A percentile compares a stretch with the other conserved stretches of the same genome.
Evolutionary conservation across 129 eudicot species (phyloP).

Genomic region (Cynara cardunculus): DNA sequence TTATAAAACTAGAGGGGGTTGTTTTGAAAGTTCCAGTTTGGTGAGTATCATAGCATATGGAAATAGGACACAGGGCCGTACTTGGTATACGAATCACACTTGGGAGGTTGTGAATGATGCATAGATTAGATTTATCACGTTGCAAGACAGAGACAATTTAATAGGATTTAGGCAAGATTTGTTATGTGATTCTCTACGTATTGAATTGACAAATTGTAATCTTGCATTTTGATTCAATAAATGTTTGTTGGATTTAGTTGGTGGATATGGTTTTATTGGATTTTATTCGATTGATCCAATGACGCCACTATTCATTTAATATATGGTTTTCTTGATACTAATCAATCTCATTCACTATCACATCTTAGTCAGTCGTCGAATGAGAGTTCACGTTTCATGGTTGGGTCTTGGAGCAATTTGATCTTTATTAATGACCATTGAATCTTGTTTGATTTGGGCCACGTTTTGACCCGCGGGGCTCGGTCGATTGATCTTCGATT

Average conservation of each 20-base stretch:
- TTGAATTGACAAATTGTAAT: conserved; percentile 10
- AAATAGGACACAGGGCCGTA: conserved; percentile 1
- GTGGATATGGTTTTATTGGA: conserved; percentile 9
- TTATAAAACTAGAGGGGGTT: conserved; percentile 9
- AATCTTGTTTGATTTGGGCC: background rate
- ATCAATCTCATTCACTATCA: background rate
- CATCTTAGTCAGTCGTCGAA: background rate
- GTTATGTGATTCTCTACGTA: conserved; percentile 16
- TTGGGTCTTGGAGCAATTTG: background rate
- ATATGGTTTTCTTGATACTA: background rate
- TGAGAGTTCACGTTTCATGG: background rate
- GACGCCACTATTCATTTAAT: background rate
- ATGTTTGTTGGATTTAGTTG: conserved; percentile 22
- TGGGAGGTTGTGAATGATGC: conserved; percentile 6
- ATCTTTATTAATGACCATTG: background rate
- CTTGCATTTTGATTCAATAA: conserved; percentile 22
- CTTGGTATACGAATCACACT: conserved; percentile 10
- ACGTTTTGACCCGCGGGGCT: background rate
- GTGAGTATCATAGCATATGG: background rate
- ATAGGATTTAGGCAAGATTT: conserved; percentile 30
- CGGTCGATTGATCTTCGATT: background rate
- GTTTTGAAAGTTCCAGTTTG: background rate
- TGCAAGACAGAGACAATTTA: conserved; percentile 21
- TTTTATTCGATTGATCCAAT: background rate
- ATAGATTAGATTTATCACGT: background rate